Conservation (phyloP, 2,329 filamentous ascomycete genomes). For the Neonectria faginata region DNA sequence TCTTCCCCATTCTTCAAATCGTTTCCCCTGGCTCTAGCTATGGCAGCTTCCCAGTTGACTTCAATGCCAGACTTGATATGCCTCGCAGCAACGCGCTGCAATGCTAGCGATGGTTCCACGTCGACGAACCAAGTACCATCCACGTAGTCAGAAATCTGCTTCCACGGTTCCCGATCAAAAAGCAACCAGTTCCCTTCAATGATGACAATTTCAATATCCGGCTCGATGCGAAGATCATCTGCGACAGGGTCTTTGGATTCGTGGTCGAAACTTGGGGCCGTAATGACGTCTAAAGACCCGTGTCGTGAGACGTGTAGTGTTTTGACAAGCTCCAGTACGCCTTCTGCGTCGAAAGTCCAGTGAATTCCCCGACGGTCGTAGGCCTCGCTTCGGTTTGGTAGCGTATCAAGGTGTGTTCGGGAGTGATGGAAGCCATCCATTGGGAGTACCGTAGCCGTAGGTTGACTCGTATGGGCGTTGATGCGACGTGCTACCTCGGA, state of each 20-base stretch:
- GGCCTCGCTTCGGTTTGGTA: conserved; percentile 13
- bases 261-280: conserved; percentile 22
- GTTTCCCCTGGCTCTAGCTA: conserved; percentile 4
- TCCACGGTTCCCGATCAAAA: conserved; percentile 14
- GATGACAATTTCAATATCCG: conserved; percentile 13
- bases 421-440: conserved; percentile 22
- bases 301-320: conserved; percentile 2
- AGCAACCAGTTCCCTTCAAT: conserved; percentile 21
- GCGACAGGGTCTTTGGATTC: conserved; percentile 16
- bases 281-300: background rate
- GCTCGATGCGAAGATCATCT: conserved; percentile 9
- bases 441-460: conserved; percentile 1
- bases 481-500: conserved; percentile 18
- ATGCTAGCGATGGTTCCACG: conserved; percentile 10
- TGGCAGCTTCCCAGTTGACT: conserved; percentile 11
- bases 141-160: background rate
- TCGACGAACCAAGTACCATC: conserved; percentile 24
- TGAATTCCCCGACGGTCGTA: conserved; percentile 9
- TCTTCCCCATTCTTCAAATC: conserved; percentile 19
- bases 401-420: conserved; percentile 7
- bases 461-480: conserved; percentile 10
- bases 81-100: conserved; percentile 5
- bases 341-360: conserved; percentile 19
- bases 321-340: conserved; percentile 9
- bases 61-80: conserved; percentile 18